Evolutionary conservation across 2,329 filamentous ascomycete genomes (phyloP), one percentile per base, ranked within the genome.

Genomic region (Amauroascus verrucosus): DNA sequence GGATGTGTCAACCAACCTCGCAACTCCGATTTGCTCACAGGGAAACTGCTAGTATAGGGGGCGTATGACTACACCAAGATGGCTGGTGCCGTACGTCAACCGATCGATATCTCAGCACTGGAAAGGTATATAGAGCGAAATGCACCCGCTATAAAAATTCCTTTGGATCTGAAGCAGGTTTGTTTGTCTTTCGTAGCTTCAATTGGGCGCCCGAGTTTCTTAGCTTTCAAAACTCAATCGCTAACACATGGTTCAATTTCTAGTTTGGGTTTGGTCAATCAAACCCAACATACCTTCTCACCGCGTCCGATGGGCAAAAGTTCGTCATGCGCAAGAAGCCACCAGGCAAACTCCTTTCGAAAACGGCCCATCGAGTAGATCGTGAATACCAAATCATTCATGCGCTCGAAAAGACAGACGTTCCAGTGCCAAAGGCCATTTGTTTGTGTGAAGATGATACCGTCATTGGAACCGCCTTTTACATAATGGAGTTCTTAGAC

Each of bases 271-370:
- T 94, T 68, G 93, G 93, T 56, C 93, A 97, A 73, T 95, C 88
- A 55, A 98, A 97, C 68, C 93, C 93, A 43, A 98, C 93, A 1
- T 98, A 97, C 73, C 88, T 91, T 64, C 77, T 97, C 64, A 95
- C 83, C 14, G 83, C 83, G 50, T 76, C 81, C 59, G 77, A 82
- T 65, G 81, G 83, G 49, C 70, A 75, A 61, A 82, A 83, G 65
- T 95, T 84, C 72, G 93, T 98, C 32, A 80, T 97, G 75, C 88
- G 93, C 68, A 97, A 98, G 79, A 97, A 97, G 74, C 93, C 93
- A 0, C 91, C 93, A n/a, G 93, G 93, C 59, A 83, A 85, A 72
- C 83, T 98, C 37, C 78, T 97, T 48, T 95, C 88, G 62, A 88
- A 89, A 73, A 91, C 91, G 1, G 93, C 93, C 8, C 93, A 98